phyloP scores from a whole-genome alignment of 331 rosid species.

The Arachis monticola region DNA sequence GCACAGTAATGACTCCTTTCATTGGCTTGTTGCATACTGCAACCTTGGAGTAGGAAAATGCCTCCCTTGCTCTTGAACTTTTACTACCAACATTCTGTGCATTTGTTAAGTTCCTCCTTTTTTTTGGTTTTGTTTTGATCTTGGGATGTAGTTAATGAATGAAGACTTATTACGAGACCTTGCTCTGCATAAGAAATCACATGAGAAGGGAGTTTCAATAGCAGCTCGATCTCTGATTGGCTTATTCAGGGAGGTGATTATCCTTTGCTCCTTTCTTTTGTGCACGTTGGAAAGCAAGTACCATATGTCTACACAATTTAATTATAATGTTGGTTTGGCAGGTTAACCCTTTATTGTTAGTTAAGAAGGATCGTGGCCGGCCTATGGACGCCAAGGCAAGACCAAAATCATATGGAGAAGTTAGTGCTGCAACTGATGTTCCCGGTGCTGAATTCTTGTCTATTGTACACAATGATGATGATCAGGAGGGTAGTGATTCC shows the following conservation, averaged over 20 bases:
- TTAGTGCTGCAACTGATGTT: conserved; percentile 58
- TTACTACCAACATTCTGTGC: conserved; percentile 17
- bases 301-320: not conserved
- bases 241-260: conserved; percentile 80
- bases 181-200: conserved; percentile 91
- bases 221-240: conserved; percentile 87
- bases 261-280: conserved; percentile 23
- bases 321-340: conserved; percentile 45
- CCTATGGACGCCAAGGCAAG: conserved; percentile 69
- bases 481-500: conserved; percentile 46
- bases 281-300: conserved; percentile 2
- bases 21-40: conserved; percentile 27
- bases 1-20: not conserved
- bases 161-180: conserved; percentile 95
- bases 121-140: conserved; percentile 41
- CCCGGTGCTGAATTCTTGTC: conserved; percentile 76
- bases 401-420: conserved; percentile 89
- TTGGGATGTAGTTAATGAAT: conserved; percentile 75
- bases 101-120: conserved; percentile 18
- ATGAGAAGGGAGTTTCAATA: conserved; percentile 88
- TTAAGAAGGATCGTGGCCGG: conserved; percentile 96
- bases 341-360: conserved; percentile 85
- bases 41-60: conserved; percentile 29
- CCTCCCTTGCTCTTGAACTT: conserved; percentile 18
- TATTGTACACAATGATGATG: conserved; percentile 43